These are phyloP conservation scores for Peronospora farinosa DNA, from an alignment of 352 stramenopile species.

Conservation along the genomic window DNA sequence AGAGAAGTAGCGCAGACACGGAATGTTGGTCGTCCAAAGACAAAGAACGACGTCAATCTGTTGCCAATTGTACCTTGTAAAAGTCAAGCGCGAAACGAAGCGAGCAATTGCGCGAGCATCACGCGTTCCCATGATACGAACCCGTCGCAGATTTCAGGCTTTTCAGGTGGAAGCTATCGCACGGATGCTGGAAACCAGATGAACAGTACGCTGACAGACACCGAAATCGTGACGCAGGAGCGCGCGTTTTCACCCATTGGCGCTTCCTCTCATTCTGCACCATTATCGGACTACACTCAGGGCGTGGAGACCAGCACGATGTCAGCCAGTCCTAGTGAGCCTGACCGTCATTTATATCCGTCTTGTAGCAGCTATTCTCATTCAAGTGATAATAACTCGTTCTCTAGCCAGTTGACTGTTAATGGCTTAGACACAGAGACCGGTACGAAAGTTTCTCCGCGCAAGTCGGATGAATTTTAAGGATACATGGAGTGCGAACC, in stretches of 20 bases:
- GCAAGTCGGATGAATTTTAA: constrained; percentile 50
- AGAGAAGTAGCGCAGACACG: constrained; percentile 24
- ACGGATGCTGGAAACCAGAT: constrained; percentile 27
- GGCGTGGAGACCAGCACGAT: constrained; percentile 23
- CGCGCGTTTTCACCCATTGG: constrained; percentile 41
- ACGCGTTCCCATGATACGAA: constrained; percentile 31
- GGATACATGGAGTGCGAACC: constrained; percentile 7
- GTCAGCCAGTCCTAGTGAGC: constrained; percentile 13
- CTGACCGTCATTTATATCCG: constrained; percentile 5
- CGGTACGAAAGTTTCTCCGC: constrained; percentile 16
- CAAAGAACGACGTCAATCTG: constrained; percentile 22
- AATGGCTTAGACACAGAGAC: constrained; percentile 24
- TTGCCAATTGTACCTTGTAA: constrained; percentile 13
- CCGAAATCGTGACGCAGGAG: constrained; percentile 32
- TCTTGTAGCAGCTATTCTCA: constrained; percentile 23
- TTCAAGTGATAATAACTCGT: constrained; percentile 34
- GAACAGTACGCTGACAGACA: constrained; percentile 35
- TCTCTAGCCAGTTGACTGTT: constrained; percentile 35
- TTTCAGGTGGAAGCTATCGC: constrained; percentile 40
- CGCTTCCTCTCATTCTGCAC: constrained; percentile 14
- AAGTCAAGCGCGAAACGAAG: constrained; percentile 10
- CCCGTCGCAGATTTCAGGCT: constrained; percentile 38
- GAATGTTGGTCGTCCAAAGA: constrained; percentile 28
- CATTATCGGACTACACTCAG: constrained; percentile 31
- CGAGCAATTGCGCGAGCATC: constrained; percentile 19